phyloP scores from a whole-genome alignment of 116 monocot species.

The Iris pallida region DNA sequence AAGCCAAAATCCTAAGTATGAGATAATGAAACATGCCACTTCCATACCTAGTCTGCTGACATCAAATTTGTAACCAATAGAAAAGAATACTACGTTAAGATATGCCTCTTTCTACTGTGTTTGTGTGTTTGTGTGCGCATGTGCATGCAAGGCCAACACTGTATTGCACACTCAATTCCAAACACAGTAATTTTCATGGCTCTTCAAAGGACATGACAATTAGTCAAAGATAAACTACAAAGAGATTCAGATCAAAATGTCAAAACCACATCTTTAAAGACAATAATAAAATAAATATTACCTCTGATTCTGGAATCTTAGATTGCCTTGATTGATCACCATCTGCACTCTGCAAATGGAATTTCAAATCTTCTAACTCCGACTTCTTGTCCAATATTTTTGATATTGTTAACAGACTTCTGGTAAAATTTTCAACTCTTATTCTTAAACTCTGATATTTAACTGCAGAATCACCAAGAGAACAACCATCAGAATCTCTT shows the following conservation, averaged over 20 bases:
- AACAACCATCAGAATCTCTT: conserved; percentile 23
- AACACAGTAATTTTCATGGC: too few species aligned
- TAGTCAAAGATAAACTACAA: too few species aligned
- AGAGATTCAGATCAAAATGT: too few species aligned
- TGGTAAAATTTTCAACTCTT: conserved; percentile 41
- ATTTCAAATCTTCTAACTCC: conserved; percentile 15
- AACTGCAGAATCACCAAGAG: conserved; percentile 35
- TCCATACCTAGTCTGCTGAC: not conserved
- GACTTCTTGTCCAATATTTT: conserved; percentile 40
- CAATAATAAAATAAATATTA: conserved; percentile 12
- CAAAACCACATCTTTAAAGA: not conserved
- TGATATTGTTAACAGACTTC: conserved; percentile 44
- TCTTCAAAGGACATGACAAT: too few species aligned
- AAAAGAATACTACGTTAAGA: too few species aligned
- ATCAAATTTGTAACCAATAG: too few species aligned
- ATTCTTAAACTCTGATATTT: conserved; percentile 59
- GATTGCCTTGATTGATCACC: conserved; percentile 15
- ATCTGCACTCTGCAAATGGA: conserved; percentile 18
- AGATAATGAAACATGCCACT: not conserved
- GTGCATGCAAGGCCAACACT: too few species aligned
- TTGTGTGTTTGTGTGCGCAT: too few species aligned
- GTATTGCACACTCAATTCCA: too few species aligned
- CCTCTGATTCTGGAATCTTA: conserved; percentile 25
- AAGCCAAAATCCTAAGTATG: not conserved
- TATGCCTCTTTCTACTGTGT: too few species aligned